These are phyloP conservation scores for Stephanodiscus triporus DNA, from an alignment of 108 stramenopile species.

Conservation along the genomic window DNA sequence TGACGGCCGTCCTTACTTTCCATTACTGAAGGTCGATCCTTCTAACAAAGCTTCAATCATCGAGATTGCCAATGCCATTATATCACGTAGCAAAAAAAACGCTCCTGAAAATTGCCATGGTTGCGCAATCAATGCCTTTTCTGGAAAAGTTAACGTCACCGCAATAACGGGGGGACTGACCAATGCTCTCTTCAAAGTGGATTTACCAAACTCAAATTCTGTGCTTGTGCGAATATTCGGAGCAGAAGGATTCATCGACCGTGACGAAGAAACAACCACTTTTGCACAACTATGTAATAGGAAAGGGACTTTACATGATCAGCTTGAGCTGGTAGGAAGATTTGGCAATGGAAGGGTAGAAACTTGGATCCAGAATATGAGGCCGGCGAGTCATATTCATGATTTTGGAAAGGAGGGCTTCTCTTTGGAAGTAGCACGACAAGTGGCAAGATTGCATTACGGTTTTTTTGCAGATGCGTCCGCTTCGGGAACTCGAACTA, in stretches of 20 bases:
- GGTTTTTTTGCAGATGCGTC: conserved; percentile 15
- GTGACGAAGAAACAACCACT: conserved; percentile 76
- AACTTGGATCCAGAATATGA: conserved; percentile 54
- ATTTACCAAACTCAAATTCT: conserved; percentile 15
- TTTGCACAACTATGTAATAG: conserved; percentile 65
- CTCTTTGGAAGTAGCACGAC: conserved; percentile 54
- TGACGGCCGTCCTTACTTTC: conserved; percentile 61
- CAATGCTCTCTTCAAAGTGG: conserved; percentile 71
- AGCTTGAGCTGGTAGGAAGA: conserved; percentile 54
- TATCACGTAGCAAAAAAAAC: background rate
- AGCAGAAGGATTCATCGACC: conserved; percentile 87
- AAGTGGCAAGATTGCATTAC: conserved; percentile 70
- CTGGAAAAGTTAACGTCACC: conserved; percentile 30
- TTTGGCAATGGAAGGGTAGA: conserved; percentile 90
- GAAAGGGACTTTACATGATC: conserved; percentile 34
- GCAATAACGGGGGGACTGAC: conserved; percentile 77
- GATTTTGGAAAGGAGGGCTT: conserved; percentile 36
- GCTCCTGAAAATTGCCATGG: conserved; percentile 7
- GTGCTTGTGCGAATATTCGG: conserved; percentile 84
- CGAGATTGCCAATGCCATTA: conserved; percentile 4
- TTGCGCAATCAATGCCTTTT: background rate
- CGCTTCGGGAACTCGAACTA: background rate
- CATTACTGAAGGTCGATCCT: conserved; percentile 45
- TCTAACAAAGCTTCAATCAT: conserved; percentile 27
- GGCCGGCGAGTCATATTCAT: conserved; percentile 10